phyloP scores from a whole-genome alignment of 2,329 filamentous ascomycete species.

The Microthyrium microscopicum region DNA sequence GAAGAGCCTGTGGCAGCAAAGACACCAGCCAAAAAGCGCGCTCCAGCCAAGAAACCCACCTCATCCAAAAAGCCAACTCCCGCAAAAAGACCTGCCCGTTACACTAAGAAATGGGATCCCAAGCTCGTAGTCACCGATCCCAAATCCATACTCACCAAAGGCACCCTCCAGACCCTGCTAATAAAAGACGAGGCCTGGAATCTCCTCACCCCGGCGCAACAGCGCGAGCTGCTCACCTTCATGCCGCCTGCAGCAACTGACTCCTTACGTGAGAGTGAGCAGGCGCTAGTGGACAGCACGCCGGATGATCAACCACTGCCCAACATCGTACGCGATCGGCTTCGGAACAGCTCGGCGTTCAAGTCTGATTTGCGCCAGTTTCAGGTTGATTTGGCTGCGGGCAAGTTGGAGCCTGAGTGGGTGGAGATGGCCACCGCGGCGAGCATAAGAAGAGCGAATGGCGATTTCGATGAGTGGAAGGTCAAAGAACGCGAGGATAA shows the following conservation, averaged over 20 bases:
- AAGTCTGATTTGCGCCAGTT: constrained; percentile 37
- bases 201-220: constrained; percentile 5
- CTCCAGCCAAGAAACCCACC: constrained; percentile 7
- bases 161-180: constrained; percentile 13
- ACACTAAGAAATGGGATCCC: constrained; percentile 9
- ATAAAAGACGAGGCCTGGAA: constrained; percentile 8
- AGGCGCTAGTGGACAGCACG: constrained; percentile 9
- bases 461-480: constrained; percentile 41
- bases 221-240: constrained; percentile 1
- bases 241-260: not conserved
- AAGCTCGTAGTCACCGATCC: constrained; percentile 16
- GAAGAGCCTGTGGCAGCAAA: not conserved
- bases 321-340: no score
- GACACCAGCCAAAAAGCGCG: not conserved
- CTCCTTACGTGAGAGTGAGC: no score
- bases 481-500: constrained; percentile 36
- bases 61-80: constrained; percentile 8
- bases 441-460: constrained; percentile 31
- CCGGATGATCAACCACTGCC: not conserved
- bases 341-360: constrained; percentile 31
- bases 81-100: constrained; percentile 12
- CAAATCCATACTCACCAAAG: constrained; percentile 16
- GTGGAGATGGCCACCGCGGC: constrained; percentile 36
- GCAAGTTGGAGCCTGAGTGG: constrained; percentile 42
- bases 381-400: constrained; percentile 37